These are phyloP conservation scores for Lobosporangium transversale DNA, from an alignment of 192 early-diverging fungal genomes.

Conservation along the genomic window DNA sequence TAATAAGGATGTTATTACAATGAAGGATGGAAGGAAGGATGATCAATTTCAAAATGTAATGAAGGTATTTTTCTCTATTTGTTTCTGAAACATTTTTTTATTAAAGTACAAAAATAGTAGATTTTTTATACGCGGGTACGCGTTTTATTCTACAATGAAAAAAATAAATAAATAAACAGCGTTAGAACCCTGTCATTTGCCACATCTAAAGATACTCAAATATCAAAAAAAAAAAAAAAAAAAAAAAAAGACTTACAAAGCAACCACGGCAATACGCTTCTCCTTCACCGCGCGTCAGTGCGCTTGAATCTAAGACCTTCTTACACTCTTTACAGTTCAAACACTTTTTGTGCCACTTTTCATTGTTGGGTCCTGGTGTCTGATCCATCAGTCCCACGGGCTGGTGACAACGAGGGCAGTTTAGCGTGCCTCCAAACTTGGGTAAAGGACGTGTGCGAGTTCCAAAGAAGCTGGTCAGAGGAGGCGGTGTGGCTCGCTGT, in stretches of 20 bases:
- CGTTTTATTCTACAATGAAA: constrained; percentile 24
- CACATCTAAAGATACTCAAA: too few species aligned
- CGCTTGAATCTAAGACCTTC: constrained; percentile 62
- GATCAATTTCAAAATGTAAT: too few species aligned
- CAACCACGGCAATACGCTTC: constrained; percentile 58
- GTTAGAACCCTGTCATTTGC: background rate
- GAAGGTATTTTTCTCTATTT: too few species aligned
- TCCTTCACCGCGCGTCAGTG: constrained; percentile 44
- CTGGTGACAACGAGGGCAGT: constrained; percentile 57
- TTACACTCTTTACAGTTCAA: constrained; percentile 58
- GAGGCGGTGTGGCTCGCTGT: constrained; percentile 14
- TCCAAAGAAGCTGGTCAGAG: constrained; percentile 46
- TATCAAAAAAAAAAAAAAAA: too few species aligned
- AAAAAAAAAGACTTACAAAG: constrained; percentile 51
- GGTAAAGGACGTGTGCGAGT: constrained; percentile 52
- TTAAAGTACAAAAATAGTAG: too few species aligned
- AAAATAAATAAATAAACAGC: background rate
- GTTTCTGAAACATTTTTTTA: too few species aligned
- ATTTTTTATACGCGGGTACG: constrained; percentile 9
- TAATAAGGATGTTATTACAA: too few species aligned
- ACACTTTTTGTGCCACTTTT: constrained; percentile 67
- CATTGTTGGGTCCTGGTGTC: constrained; percentile 57
- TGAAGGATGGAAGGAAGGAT: too few species aligned
- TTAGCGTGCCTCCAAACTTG: constrained; percentile 58
- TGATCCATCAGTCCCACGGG: constrained; percentile 61